Conservation (phyloP, 768 basidiomycete species). For the Mycena amicta region DNA sequence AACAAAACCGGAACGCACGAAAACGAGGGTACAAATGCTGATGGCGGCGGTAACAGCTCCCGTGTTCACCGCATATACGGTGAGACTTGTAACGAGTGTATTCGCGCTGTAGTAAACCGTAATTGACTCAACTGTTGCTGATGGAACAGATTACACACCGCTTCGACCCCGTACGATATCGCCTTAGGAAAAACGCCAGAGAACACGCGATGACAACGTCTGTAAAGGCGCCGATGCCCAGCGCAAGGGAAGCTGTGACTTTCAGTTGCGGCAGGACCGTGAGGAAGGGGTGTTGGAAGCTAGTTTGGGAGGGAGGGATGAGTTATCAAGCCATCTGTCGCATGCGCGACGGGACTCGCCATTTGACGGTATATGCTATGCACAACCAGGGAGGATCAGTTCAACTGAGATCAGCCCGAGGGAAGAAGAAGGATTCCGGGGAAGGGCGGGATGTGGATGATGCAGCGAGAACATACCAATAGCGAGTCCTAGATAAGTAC, state of each 20-base stretch:
- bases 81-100: conserved; percentile 57
- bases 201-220: conserved; percentile 55
- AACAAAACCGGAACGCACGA: conserved; percentile 29
- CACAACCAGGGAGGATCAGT: too few species aligned
- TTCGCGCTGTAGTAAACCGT: conserved; percentile 55
- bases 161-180: conserved; percentile 51
- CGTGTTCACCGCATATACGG: conserved; percentile 64
- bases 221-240: conserved; percentile 51
- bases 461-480: conserved; percentile 31
- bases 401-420: neutral
- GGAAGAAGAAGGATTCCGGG: conserved; percentile 1
- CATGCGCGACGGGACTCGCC: too few species aligned
- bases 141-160: too few species aligned
- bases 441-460: neutral
- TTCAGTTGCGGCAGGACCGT: conserved; percentile 37
- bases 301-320: too few species aligned
- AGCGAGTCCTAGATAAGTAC: too few species aligned
- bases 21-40: conserved; percentile 42
- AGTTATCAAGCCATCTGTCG: too few species aligned
- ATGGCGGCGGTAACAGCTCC: conserved; percentile 46
- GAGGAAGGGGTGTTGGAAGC: conserved; percentile 37
- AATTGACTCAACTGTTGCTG: too few species aligned
- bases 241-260: conserved; percentile 49
- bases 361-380: conserved; percentile 46
- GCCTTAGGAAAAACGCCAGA: conserved; percentile 57